Evolutionary conservation across 352 stramenopile species (phyloP).

Genomic region (Globisporangium viniferum): DNA sequence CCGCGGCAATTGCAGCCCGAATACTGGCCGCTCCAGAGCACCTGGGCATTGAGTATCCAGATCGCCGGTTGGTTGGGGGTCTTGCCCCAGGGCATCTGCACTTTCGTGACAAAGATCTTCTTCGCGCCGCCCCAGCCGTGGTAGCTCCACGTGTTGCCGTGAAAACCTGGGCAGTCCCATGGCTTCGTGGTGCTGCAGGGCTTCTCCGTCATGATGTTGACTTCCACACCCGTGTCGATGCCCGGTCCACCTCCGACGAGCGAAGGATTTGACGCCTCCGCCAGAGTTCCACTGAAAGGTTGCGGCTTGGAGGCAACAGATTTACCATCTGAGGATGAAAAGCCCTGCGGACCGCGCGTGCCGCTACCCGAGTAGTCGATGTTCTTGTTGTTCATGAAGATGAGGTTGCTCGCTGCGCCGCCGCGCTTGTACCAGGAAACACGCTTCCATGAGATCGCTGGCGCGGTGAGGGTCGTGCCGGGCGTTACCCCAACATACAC

Average conservation of each 20-base stretch:
- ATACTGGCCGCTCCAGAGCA: conserved; percentile 17
- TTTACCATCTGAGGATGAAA: conserved; percentile 42
- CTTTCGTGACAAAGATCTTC: conserved; percentile 68
- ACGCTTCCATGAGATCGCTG: conserved; percentile 29
- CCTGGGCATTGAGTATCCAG: conserved; percentile 58
- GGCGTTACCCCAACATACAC: conserved; percentile 35
- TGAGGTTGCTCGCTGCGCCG: conserved; percentile 41
- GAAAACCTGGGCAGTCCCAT: conserved; percentile 33
- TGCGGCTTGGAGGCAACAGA: conserved; percentile 21
- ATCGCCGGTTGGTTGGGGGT: conserved; percentile 41
- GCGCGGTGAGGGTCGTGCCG: background rate
- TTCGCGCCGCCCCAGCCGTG: conserved; percentile 55
- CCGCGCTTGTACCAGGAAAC: conserved; percentile 53
- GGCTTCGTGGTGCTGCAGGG: conserved; percentile 25
- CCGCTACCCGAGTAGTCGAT: conserved; percentile 46
- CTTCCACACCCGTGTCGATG: conserved; percentile 46
- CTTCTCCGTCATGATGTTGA: conserved; percentile 61
- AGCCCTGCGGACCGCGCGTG: conserved; percentile 47
- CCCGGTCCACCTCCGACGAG: conserved; percentile 37
- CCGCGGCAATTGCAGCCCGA: conserved; percentile 34
- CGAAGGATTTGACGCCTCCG: conserved; percentile 33
- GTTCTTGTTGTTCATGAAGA: conserved; percentile 82
- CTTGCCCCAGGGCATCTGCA: conserved; percentile 42
- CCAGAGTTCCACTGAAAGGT: conserved; percentile 40
- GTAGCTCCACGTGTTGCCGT: conserved; percentile 36